Evolutionary conservation across 2,329 filamentous ascomycete species (phyloP).

Genomic region (Hansfordia pulvinata): DNA sequence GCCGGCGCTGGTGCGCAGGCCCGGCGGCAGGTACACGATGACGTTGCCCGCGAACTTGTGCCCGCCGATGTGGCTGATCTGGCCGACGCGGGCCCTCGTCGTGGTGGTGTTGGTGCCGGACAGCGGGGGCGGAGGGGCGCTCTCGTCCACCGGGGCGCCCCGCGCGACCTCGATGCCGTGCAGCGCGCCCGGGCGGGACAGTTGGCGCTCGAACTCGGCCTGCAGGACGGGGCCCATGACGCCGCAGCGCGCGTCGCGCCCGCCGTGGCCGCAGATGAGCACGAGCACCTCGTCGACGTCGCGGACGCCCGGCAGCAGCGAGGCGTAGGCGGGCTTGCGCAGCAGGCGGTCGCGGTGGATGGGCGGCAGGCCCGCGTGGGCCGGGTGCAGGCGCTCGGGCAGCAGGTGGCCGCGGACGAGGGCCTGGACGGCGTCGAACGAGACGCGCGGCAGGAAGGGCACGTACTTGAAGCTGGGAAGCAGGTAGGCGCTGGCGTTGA

Average conservation of each 20-base stretch:
- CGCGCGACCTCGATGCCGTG: conserved; percentile 33
- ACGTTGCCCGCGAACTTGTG: conserved; percentile 82
- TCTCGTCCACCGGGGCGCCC: conserved; percentile 27
- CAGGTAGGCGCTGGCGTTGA: conserved; percentile 56
- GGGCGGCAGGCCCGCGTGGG: conserved; percentile 44
- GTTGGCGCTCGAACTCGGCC: conserved; percentile 51
- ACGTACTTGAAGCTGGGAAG: conserved; percentile 77
- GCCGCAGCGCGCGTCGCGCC: conserved; percentile 72
- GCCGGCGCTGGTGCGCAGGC: conserved; percentile 22
- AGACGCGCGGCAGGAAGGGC: conserved; percentile 51
- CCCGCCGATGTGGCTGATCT: conserved; percentile 70
- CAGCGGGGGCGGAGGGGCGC: conserved; percentile 13
- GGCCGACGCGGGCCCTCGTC: conserved; percentile 42
- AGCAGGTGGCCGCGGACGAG: conserved; percentile 54
- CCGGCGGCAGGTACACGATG: conserved; percentile 63
- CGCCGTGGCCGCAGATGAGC: conserved; percentile 77
- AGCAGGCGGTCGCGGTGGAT: conserved; percentile 38
- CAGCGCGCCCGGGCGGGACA: too few species aligned
- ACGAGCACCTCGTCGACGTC: conserved; percentile 59
- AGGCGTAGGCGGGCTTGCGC: conserved; percentile 37
- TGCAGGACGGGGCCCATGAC: conserved; percentile 62
- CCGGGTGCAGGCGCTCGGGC: conserved; percentile 45
- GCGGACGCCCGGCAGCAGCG: conserved; percentile 39
- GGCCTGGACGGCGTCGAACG: conserved; percentile 38
- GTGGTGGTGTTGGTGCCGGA: conserved; percentile 9